Evolutionary conservation across 202 grass and related monocot genomes (phyloP).

Genomic region (Brachypodium distachyon): DNA sequence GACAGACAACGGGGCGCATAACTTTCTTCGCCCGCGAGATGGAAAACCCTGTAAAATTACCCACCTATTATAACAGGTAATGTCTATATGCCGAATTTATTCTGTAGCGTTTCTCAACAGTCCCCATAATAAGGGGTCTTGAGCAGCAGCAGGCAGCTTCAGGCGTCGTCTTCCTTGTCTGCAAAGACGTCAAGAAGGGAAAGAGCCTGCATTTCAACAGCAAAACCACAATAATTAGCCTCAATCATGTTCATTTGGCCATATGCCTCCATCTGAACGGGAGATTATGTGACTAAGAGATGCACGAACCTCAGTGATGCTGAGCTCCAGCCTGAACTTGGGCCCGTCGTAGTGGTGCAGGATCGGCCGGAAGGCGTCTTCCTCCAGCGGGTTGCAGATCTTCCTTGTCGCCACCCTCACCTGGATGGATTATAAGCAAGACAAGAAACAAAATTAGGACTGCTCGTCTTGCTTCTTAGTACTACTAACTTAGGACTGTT

Average conservation of each 20-base stretch:
- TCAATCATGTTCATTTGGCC: neutral
- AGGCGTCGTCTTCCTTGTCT: slow-evolving; percentile 55
- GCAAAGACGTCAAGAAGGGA: slow-evolving; percentile 87
- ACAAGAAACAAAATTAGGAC: too few relatives aligned
- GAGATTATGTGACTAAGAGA: neutral
- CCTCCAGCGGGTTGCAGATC: slow-evolving; percentile 75
- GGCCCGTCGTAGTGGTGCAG: slow-evolving; percentile 98
- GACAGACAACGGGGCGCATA: slow-evolving; percentile 23
- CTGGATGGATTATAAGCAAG: slow-evolving; percentile 24
- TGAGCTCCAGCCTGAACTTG: slow-evolving; percentile 90
- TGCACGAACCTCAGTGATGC: slow-evolving; percentile 59
- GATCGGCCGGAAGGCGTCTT: slow-evolving; percentile 95
- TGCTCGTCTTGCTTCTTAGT: too few relatives aligned
- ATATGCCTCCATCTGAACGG: neutral
- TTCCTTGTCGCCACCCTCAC: slow-evolving; percentile 72
- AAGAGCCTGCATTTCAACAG: slow-evolving; percentile 48
- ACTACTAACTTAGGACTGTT: too few relatives aligned
- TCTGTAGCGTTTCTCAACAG: neutral
- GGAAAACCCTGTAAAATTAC: neutral
- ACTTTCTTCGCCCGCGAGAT: slow-evolving; percentile 23
- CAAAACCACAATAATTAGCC: neutral
- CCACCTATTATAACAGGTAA: neutral
- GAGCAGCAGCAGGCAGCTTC: slow-evolving; percentile 2
- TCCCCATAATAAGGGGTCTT: neutral
- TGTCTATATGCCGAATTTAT: neutral